These are phyloP conservation scores for Nannochloris sp. DNA, from an alignment of 139 green algal genomes.

Conservation along the genomic window DNA sequence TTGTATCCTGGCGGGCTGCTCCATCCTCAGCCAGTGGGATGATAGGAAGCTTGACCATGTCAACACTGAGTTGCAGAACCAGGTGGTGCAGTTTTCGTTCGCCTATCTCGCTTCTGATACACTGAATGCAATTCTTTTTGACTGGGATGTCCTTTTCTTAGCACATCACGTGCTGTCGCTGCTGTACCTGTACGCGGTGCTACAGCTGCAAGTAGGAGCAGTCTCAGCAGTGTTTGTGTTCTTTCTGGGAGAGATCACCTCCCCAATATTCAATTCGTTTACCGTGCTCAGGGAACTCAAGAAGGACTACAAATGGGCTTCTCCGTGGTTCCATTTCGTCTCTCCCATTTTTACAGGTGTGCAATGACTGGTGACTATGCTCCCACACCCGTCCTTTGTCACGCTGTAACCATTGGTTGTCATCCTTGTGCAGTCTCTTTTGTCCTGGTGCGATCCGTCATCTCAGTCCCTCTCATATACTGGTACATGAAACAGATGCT, in stretches of 20 bases:
- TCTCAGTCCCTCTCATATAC: not conserved
- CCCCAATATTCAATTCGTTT: conserved; percentile 14
- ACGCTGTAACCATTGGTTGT: not conserved
- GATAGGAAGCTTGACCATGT: not conserved
- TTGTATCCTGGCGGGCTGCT: conserved; percentile 1
- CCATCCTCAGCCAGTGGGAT: not conserved
- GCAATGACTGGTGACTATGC: not conserved
- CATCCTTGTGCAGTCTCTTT: not conserved
- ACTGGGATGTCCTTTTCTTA: conserved; percentile 19
- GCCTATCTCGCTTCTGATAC: conserved; percentile 27
- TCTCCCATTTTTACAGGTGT: conserved; percentile 14
- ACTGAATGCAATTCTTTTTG: conserved; percentile 19
- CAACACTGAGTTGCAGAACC: conserved; percentile 11
- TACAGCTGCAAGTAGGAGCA: not conserved
- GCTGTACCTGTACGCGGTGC: conserved; percentile 21
- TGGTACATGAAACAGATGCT: not conserved
- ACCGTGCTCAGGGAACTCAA: not conserved
- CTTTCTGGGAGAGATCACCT: conserved; percentile 16
- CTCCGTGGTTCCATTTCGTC: not conserved
- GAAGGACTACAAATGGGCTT: not conserved
- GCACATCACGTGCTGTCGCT: conserved; percentile 19
- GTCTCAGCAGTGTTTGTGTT: not conserved
- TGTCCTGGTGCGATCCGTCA: not conserved
- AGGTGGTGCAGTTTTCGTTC: conserved; percentile 21
- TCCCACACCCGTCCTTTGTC: not conserved